Base-by-base conservation (phyloP, 106 monocot species). In the Dioscorea zingiberensis region DNA sequence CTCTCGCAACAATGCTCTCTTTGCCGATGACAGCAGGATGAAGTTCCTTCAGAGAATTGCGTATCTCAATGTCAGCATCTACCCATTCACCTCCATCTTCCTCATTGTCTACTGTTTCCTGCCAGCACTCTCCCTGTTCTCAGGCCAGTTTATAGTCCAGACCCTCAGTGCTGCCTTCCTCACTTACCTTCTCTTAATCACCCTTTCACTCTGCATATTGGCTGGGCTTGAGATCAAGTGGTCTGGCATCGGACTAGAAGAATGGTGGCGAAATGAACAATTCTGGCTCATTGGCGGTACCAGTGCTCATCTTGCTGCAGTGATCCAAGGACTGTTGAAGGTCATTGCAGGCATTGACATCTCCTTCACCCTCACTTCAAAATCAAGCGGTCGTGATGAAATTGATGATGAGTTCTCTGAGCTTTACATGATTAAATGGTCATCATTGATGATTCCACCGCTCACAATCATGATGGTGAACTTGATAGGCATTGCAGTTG, bases 191-290 rank as follows among this genome's bases (percentile, higher is more conserved):
- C 58, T 59, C 25, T 3, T 21, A 2, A 59, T 59, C 11, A 25
- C 58, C 58, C 6, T 25, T 22, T 24, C 58, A 8, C 58, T 59
- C 58, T 25, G 25, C 21, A 24, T 59, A 22, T 24, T 59, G 14
- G 21, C 58, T 14, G 15, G 22, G 22, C 60, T 61, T 30, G 60
- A 61, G 24, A 22, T 58, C 14, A 21, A 25, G 23, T 58, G 58
- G 23, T 58, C 58, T 13, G 60, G 60, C 7, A 30, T 61, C 17
- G 60, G 0, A 4, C 60, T 61, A 2, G 60, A 61, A 21, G 60
- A 61, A 28, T 61, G 60, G 60, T 61, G 60, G 60, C 60, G 60
- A 14, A 61, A 61, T 24, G 57, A 57, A 22, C 57, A 57, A 22
- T 57, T 57, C 57, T 57, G 57, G 57, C 24, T 57, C 23, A 61